phyloP scores from a whole-genome alignment of 2,329 filamentous ascomycete genomes.

The Curvularia eragrostidis region DNA sequence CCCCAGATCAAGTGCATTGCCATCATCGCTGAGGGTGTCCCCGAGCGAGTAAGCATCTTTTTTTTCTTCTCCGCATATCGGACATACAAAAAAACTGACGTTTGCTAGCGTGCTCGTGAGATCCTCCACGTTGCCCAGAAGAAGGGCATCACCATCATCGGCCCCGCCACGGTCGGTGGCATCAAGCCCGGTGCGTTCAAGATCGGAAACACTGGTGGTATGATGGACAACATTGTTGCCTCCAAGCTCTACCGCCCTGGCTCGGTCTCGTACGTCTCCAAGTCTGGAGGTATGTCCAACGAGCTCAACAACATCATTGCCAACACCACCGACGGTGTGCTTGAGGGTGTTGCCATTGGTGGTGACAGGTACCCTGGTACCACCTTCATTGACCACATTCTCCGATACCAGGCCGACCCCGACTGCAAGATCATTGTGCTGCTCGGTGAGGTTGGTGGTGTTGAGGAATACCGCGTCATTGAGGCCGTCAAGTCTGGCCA shows the following conservation, averaged over 20 bases:
- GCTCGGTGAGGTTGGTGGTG: slow-evolving; percentile 97
- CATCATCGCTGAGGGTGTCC: slow-evolving; percentile 99
- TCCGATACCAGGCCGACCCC: slow-evolving; percentile 94
- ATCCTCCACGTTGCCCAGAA: slow-evolving; percentile 95
- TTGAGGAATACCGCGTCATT: slow-evolving; percentile 99
- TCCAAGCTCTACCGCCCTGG: slow-evolving; percentile 99
- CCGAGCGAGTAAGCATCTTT: slow-evolving; percentile 81
- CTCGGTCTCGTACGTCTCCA: slow-evolving; percentile 98
- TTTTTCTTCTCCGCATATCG: not conserved
- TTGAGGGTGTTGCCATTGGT: slow-evolving; percentile 98
- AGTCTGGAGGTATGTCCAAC: slow-evolving; percentile 99
- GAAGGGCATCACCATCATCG: slow-evolving; percentile 99
- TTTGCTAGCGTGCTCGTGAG: slow-evolving; percentile 84
- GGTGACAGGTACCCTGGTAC: slow-evolving; percentile 99
- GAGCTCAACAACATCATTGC: slow-evolving; percentile 99
- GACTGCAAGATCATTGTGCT: slow-evolving; percentile 97
- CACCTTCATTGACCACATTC: slow-evolving; percentile 98
- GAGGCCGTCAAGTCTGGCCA: slow-evolving; percentile 92
- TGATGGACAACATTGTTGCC: slow-evolving; percentile 99
- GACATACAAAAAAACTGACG: slow-evolving; percentile 19
- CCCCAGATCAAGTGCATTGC: slow-evolving; percentile 98
- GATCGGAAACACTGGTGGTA: slow-evolving; percentile 99
- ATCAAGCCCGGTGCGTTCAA: slow-evolving; percentile 99
- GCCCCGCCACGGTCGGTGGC: slow-evolving; percentile 96
- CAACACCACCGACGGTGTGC: slow-evolving; percentile 95